Evolutionary conservation across 2,329 filamentous ascomycete species (phyloP).

Genomic region (Chaetoscypha palmicola): DNA sequence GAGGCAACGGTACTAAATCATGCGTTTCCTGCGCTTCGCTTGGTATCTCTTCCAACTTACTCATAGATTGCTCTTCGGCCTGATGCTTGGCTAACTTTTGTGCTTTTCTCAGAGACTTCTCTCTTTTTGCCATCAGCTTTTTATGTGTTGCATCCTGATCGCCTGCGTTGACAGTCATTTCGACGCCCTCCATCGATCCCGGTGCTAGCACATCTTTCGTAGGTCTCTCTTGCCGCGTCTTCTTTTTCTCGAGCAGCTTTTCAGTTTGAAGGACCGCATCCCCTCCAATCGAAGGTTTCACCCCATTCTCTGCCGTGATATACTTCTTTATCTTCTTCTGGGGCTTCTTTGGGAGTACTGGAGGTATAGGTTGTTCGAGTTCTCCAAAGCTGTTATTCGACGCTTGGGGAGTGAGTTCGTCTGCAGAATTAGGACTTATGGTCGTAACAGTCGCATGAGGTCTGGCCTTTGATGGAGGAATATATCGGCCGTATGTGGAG

Average conservation of each 20-base stretch:
- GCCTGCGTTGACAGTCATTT: conserved; percentile 5
- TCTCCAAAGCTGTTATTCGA: too few relatives aligned
- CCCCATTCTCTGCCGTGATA: neutral
- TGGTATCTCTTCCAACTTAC: conserved; percentile 29
- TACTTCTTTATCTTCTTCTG: conserved; percentile 7
- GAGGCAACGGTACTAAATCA: conserved; percentile 74
- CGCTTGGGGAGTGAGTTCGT: neutral
- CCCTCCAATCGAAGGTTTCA: neutral
- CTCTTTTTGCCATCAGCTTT: conserved; percentile 46
- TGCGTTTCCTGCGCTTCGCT: conserved; percentile 44
- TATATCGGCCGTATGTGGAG: conserved; percentile 27
- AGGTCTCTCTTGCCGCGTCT: neutral
- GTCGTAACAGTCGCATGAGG: neutral
- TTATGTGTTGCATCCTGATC: conserved; percentile 30
- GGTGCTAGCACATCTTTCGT: neutral
- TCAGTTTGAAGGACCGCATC: neutral
- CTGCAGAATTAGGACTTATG: neutral
- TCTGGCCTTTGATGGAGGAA: conserved; percentile 24
- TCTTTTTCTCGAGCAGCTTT: neutral
- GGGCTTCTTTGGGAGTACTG: conserved; percentile 1
- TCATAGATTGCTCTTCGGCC: conserved; percentile 27
- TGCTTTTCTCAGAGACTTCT: conserved; percentile 46
- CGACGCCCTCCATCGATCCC: neutral
- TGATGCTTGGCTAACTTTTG: conserved; percentile 35
- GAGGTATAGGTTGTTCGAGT: conserved; percentile 7